phyloP scores from a whole-genome alignment of 331 rosid genomes.

The Quercus tomentella region DNA sequence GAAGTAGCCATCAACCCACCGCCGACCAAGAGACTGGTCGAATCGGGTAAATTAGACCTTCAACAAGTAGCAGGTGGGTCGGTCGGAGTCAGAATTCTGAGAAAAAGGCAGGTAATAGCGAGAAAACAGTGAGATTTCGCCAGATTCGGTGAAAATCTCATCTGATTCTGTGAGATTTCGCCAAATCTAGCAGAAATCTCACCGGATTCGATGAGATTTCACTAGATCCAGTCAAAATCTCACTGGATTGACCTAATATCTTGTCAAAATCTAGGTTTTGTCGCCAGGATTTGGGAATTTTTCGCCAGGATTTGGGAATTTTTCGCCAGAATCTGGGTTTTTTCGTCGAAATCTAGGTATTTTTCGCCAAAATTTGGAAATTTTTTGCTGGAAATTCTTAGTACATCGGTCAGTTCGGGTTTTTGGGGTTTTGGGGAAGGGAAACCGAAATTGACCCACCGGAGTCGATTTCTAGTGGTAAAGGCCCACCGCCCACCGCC shows the following conservation, averaged over 20 bases:
- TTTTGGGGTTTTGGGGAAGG: too few relatives aligned
- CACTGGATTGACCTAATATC: too few relatives aligned
- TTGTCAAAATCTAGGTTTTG: too few relatives aligned
- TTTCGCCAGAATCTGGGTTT: accelerated
- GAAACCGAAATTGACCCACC: too few relatives aligned
- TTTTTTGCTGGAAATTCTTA: accelerated
- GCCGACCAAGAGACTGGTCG: accelerated
- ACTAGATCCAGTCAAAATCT: too few relatives aligned
- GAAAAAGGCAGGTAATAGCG: accelerated
- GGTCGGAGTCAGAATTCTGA: accelerated
- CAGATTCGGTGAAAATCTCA: accelerated
- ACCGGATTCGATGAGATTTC: too few relatives aligned
- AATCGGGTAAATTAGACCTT: accelerated
- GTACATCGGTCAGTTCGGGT: accelerated
- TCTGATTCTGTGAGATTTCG: too few relatives aligned
- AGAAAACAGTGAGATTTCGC: too few relatives aligned
- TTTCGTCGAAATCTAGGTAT: accelerated
- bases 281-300: accelerated
- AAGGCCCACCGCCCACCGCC: accelerated
- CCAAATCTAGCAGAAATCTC: too few relatives aligned
- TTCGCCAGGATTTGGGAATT: accelerated
- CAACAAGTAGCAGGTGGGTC: too few relatives aligned
- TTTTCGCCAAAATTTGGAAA: too few relatives aligned
- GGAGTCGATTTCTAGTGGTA: accelerated
- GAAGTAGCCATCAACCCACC: accelerated